phyloP scores from a whole-genome alignment of 2,329 filamentous ascomycete species.

The Elsinoe arachidis region DNA sequence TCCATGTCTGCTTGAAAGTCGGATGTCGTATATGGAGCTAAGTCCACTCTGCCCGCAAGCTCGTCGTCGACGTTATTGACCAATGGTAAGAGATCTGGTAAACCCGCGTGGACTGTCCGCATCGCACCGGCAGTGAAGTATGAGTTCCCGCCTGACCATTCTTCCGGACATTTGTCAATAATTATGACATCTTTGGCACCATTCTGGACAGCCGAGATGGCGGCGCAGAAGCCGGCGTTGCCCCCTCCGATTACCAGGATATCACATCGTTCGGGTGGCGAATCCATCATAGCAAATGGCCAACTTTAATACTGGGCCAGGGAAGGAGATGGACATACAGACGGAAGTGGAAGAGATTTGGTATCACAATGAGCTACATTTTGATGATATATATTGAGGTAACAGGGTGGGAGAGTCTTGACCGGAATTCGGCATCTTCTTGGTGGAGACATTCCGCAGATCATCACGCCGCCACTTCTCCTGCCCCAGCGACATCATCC shows the following conservation, averaged over 20 bases:
- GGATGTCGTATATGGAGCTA: conserved; percentile 46
- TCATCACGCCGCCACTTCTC: not conserved
- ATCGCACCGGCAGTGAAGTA: conserved; percentile 60
- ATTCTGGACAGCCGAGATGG: conserved; percentile 46
- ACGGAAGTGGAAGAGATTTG: not conserved
- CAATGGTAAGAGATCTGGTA: conserved; percentile 50
- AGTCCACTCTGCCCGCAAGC: conserved; percentile 45
- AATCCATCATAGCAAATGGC: not conserved
- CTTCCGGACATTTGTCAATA: conserved; percentile 51
- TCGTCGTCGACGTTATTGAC: conserved; percentile 50
- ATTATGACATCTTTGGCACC: conserved; percentile 42
- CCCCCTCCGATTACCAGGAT: conserved; percentile 53
- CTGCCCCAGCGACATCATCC: not conserved
- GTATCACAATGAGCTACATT: not conserved
- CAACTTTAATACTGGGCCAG: too few species aligned
- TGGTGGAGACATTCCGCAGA: not conserved
- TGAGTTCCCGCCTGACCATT: conserved; percentile 55
- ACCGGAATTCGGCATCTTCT: conserved; percentile 8
- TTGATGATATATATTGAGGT: not conserved
- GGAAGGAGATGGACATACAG: not conserved
- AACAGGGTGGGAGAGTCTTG: not conserved
- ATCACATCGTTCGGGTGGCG: conserved; percentile 21
- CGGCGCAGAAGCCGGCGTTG: conserved; percentile 56
- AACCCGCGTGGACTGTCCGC: conserved; percentile 48
- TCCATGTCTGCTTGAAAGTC: conserved; percentile 51